Conservation (phyloP, 2,329 filamentous ascomycete species). For the Apiospora marii region DNA sequence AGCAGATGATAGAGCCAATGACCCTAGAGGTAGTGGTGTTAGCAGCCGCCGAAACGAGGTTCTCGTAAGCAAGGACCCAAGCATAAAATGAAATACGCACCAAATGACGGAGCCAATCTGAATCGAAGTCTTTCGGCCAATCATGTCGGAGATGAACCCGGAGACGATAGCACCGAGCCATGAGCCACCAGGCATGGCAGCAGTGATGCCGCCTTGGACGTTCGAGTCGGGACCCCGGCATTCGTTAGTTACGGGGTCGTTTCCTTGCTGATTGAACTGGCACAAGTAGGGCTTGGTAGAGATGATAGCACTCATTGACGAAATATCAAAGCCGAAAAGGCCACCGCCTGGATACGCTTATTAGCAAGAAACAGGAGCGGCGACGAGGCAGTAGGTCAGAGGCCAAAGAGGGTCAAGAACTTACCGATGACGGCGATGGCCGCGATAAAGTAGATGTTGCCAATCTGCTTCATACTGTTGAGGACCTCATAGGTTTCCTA, state of each 20-base stretch:
- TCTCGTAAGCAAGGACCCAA: background rate
- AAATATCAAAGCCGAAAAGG: slow-evolving; percentile 54
- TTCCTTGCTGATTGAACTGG: slow-evolving; percentile 48
- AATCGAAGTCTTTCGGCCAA: slow-evolving; percentile 58
- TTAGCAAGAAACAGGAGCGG: background rate
- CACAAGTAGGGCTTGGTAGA: slow-evolving; percentile 51
- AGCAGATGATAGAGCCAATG: slow-evolving; percentile 55
- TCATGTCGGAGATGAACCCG: slow-evolving; percentile 63
- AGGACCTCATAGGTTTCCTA: slow-evolving; percentile 8
- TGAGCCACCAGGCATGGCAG: slow-evolving; percentile 75
- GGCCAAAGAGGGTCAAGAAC: slow-evolving; percentile 25
- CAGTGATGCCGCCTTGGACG: slow-evolving; percentile 70
- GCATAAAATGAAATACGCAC: slow-evolving; percentile 44
- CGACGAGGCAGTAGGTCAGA: background rate
- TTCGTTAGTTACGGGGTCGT: slow-evolving; percentile 35
- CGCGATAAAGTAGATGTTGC: slow-evolving; percentile 53
- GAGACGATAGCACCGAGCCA: slow-evolving; percentile 70
- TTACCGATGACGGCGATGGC: slow-evolving; percentile 52
- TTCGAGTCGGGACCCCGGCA: slow-evolving; percentile 60
- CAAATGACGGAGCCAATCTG: slow-evolving; percentile 59
- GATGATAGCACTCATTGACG: slow-evolving; percentile 55
- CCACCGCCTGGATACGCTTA: slow-evolving; percentile 43
- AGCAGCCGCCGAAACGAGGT: background rate
- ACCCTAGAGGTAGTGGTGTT: slow-evolving; percentile 44
- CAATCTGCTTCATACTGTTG: slow-evolving; percentile 41